Base-by-base conservation (phyloP, 202 grass and related monocot species). In the Eragrostis tef region DNA sequence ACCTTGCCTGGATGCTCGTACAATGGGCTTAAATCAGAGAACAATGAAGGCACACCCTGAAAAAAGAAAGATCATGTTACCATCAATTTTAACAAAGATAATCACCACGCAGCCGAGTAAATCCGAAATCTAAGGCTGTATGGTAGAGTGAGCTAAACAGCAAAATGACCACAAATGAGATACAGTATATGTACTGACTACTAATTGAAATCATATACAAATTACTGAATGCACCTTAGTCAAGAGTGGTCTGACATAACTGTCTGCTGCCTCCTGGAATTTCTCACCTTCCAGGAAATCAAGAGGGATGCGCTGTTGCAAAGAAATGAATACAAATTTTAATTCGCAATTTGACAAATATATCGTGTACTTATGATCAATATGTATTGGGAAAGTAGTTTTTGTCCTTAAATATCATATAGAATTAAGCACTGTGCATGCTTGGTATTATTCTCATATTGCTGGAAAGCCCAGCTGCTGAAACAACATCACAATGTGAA, bases 21-120 rank as follows among this genome's bases (percentile, higher is more conserved):
- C 62, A 99, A 81, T 19, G 97, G 91, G 47, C 91, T 90, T 69
- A 99, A 87, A 90, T 99, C 97, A 85, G 89, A 96, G 83, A 99
- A 99, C 49, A 99, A 80, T 20, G 97, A 99, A 27, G 97, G 97
- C 64, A 99, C 91, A 80, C 97, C 97, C 97, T 99, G 86, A 73
- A 85, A 52, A 74, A 71, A 82, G 64, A 41, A 39, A 19, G 17
- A 51, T 56, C 22, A 75, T n/a, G 21, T 56, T 78, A 58, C 17
- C 71, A 80, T 29, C 59, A 41, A 85, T 83, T 66, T 56, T 49
- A 68, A 66, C 27, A 78, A 81, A 76, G 9, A 70, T 26, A 56
- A 72, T 58, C 25, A 73, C 6, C 57, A 69, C 67, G 34, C 29
- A 36, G 16, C 34, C 19, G 19, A 73, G 12, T 43, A 88, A 78